Evolutionary conservation across 306 rosid species (phyloP).

Genomic region (Cotoneaster glaucophyllus): DNA sequence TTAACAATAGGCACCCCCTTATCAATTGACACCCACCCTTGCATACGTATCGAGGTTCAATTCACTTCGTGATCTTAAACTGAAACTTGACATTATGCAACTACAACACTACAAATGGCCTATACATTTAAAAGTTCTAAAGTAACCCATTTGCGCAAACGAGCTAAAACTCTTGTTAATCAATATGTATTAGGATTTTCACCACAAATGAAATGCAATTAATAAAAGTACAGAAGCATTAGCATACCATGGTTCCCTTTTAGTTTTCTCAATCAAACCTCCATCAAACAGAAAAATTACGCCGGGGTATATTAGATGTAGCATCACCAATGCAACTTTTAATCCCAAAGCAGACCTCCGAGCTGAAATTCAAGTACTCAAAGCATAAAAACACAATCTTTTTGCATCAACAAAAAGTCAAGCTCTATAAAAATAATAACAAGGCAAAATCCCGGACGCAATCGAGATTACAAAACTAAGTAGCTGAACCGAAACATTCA

Average conservation of each 20-base stretch:
- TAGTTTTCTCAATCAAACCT: constrained; percentile 61
- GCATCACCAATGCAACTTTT: constrained; percentile 59
- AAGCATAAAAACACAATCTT: not conserved
- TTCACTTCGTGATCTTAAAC: not conserved
- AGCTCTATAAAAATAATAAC: not conserved
- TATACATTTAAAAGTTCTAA: not conserved
- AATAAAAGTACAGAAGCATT: not conserved
- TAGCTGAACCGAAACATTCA: constrained; percentile 2
- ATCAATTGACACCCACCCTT: not conserved
- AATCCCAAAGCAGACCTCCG: constrained; percentile 76
- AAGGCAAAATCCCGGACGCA: constrained; percentile 2
- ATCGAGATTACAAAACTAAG: not conserved
- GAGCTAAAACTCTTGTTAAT: not conserved
- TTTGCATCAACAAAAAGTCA: not conserved
- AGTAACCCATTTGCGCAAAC: not conserved
- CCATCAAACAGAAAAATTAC: constrained; percentile 69
- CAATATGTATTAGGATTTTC: not conserved
- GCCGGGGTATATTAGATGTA: constrained; percentile 61
- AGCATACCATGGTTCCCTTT: constrained; percentile 71
- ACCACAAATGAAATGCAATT: too few species aligned
- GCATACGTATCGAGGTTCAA: not conserved
- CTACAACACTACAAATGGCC: not conserved
- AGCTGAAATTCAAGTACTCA: constrained; percentile 37
- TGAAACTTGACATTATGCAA: not conserved
- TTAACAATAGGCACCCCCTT: not conserved